Conservation (phyloP, 371 early-diverging fungal genomes). For the Mucor indicus region DNA sequence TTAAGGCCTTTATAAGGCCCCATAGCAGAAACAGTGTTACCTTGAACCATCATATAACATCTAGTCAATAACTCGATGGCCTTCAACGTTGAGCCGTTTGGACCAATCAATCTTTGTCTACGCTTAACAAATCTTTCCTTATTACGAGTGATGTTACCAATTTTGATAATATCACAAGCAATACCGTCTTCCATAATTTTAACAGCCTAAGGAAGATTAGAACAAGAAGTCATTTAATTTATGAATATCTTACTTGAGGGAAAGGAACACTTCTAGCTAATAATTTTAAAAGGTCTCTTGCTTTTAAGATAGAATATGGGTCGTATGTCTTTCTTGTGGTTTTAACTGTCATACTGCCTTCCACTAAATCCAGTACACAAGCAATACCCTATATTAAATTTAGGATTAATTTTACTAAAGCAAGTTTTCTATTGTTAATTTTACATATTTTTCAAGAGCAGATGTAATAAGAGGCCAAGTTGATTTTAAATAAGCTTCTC, state of each 20-base stretch:
- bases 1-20: constrained; percentile 93
- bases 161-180: constrained; percentile 96
- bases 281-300: constrained; percentile 95
- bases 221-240: background rate
- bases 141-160: constrained; percentile 91
- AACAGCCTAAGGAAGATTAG: constrained; percentile 54
- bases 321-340: constrained; percentile 98
- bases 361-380: constrained; percentile 93
- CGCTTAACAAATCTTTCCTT: constrained; percentile 98
- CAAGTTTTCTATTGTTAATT: too few relatives aligned
- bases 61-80: constrained; percentile 97
- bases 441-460: constrained; percentile 79
- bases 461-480: constrained; percentile 95
- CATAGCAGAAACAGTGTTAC: constrained; percentile 96
- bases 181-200: constrained; percentile 94
- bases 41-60: constrained; percentile 97
- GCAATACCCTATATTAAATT: constrained; percentile 71
- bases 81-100: constrained; percentile 96
- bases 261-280: constrained; percentile 95
- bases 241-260: constrained; percentile 68
- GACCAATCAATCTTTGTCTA: constrained; percentile 96
- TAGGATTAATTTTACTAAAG: background rate
- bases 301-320: constrained; percentile 96
- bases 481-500: constrained; percentile 94
- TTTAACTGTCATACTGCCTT: constrained; percentile 97